Base-by-base conservation (phyloP, 192 early-diverging fungal species). In the Rhizophagus clarus region DNA sequence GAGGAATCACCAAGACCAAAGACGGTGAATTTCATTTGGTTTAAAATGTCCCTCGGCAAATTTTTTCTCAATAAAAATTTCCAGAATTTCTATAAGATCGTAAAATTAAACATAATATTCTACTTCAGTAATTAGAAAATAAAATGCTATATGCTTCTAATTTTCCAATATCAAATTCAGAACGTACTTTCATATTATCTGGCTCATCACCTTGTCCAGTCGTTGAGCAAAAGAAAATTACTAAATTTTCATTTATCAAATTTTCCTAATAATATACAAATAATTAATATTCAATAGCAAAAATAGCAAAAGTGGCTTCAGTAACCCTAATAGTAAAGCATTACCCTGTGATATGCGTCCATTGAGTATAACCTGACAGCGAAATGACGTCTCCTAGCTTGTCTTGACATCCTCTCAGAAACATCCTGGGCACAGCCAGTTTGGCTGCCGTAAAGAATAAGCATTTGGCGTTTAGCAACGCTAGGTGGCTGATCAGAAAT, bases 1-100 rank as follows among this genome's bases (percentile, higher is more conserved):
- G 95, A 96, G 24, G 96, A 97, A 84, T 99, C 98, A 29, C 98
- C 98, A 47, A 96, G 88, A 3, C 97, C 98, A 88, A 98, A 95
- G 26, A 99, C 97, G 5, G 94, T 94, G 84, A 92, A 95, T 51
- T 88, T 68, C 82, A 94, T 74, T n/a, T 88, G 82, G 17, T 80
- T 75, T n/a, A 98, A 85, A 2, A 92, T 87, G 61, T 93, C 88
- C 28, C 47, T 76, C 3, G 95, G 90, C 29, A 93, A 81, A 10
- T 92, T 88, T 82, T 97, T 97, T 69, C 94, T 90, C 62, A 98
- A 87, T 40, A 99, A 84, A 81, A 94, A 95, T 73, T 89, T 90
- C 98, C 98, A 99, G 80, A 98, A 97, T 83, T 83, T 82, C 88
- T 91, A 72, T 24, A 24, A 9, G 5, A 17, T 4, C 11, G 14